Base-by-base conservation (phyloP, 306 rosid species). In the Dicorynia guianensis region DNA sequence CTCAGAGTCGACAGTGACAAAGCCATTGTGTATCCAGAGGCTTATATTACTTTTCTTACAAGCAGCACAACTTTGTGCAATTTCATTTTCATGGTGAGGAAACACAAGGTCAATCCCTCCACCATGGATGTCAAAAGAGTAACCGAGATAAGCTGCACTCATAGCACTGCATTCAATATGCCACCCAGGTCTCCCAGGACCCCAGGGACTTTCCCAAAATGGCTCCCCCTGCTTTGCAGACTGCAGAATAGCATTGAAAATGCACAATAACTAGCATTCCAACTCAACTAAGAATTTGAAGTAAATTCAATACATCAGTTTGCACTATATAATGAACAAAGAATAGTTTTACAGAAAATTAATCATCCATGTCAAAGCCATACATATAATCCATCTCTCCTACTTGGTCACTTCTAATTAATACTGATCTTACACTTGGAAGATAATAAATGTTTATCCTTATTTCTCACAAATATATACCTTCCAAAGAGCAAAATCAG, bases 401-500 rank as follows among this genome's bases (percentile, higher is more conserved):
- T 4, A 3, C 9, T 38, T 40, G 5, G 25, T 53, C 8, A 39
- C 5, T 65, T 19, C 30, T 1, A 12, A 11, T 54, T 52, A 15
- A 53, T 54, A 53, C 8, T 52, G 39, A 43, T 54, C 8, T 54
- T 17, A 54, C 19, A 7, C 4, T 11, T 11, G 14, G n/a, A 63
- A 20, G 52, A 55, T 18, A 2, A 14, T 43, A n/a, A 18, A 69
- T 6, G 9, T 62, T 18, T 20, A 62, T 30, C 52, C 69, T 68
- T 35, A 67, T 72, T 42, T 43, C 3, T 72, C 60, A 42, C 65
- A 40, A 39, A 72, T 38, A 81, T 39, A 76, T 81, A 89, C 97
- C 97, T 95, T 92, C 99, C 99, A 95, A 57, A 95, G 85, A 76
- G 99, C 96, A 90, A 95, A 95, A 84, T 95, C 99, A 79, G 97